Conservation (phyloP, 2,329 filamentous ascomycete genomes). For the Penicillium sclerotigenum region DNA sequence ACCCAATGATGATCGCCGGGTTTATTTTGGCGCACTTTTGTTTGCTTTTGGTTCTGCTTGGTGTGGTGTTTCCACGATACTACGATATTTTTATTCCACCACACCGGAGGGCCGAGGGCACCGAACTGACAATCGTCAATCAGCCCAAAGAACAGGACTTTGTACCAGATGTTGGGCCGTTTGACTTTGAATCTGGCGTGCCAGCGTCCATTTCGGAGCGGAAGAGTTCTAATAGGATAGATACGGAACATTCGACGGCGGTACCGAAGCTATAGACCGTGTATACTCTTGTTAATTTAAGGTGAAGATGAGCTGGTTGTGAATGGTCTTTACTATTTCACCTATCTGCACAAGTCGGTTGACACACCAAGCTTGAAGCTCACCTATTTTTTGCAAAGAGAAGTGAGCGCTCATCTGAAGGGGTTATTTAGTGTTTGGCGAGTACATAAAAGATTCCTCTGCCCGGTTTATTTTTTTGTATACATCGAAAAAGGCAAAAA, state of each 20-base stretch:
- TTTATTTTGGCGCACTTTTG: constrained; percentile 50
- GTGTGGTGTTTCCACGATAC: constrained; percentile 54
- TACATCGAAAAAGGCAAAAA: too few relatives aligned
- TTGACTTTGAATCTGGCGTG: not conserved
- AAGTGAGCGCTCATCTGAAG: too few relatives aligned
- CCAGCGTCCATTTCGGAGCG: not conserved
- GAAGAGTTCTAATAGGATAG: not conserved
- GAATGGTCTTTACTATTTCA: not conserved
- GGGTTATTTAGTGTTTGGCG: too few relatives aligned
- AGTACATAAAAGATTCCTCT: too few relatives aligned
- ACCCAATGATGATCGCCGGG: constrained; percentile 52
- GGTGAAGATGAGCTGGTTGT: not conserved
- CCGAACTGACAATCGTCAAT: not conserved
- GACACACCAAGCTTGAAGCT: too few relatives aligned
- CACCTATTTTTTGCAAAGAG: too few relatives aligned
- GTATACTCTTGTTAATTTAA: not conserved
- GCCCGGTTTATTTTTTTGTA: too few relatives aligned
- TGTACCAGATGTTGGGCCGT: not conserved
- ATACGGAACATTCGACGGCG: not conserved
- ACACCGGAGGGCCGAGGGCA: constrained; percentile 47
- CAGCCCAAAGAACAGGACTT: not conserved
- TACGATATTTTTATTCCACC: constrained; percentile 53
- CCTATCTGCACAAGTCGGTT: too few relatives aligned
- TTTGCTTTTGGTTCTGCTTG: constrained; percentile 48
- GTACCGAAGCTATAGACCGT: not conserved